These are phyloP conservation scores for Spergularia bocconei DNA, from an alignment of 148 eudicot genomes.

Conservation along the genomic window DNA sequence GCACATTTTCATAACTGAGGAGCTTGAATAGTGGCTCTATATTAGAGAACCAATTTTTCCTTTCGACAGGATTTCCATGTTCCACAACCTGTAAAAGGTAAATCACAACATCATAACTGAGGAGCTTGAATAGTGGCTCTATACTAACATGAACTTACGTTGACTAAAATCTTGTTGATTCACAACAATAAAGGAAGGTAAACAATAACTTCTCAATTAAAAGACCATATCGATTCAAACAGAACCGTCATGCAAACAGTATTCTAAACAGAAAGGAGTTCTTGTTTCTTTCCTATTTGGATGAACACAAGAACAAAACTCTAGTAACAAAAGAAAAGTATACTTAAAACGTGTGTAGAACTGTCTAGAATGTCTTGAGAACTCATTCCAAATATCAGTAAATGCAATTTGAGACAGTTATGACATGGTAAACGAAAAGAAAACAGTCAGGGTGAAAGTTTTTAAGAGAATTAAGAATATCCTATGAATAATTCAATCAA, in stretches of 20 bases:
- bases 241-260: background rate
- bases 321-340: too few species aligned
- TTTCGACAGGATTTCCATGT: slow-evolving; percentile 73
- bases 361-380: too few species aligned
- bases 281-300: too few species aligned
- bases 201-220: background rate
- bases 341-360: too few species aligned
- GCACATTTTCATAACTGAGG: slow-evolving; percentile 96
- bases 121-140: slow-evolving; percentile 74
- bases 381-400: too few species aligned
- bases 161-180: background rate
- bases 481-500: background rate
- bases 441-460: background rate
- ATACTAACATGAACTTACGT: slow-evolving; percentile 38
- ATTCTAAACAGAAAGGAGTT: background rate
- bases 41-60: slow-evolving; percentile 92
- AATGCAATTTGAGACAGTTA: too few species aligned
- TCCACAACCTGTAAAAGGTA: slow-evolving; percentile 60
- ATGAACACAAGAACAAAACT: too few species aligned
- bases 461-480: background rate
- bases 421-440: background rate
- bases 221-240: background rate
- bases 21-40: slow-evolving; percentile 95
- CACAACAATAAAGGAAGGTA: background rate
- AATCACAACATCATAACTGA: background rate